Evolutionary conservation across 1,139 yeast genomes (phyloP).

Genomic region (Lodderomyces parapsilosis): DNA sequence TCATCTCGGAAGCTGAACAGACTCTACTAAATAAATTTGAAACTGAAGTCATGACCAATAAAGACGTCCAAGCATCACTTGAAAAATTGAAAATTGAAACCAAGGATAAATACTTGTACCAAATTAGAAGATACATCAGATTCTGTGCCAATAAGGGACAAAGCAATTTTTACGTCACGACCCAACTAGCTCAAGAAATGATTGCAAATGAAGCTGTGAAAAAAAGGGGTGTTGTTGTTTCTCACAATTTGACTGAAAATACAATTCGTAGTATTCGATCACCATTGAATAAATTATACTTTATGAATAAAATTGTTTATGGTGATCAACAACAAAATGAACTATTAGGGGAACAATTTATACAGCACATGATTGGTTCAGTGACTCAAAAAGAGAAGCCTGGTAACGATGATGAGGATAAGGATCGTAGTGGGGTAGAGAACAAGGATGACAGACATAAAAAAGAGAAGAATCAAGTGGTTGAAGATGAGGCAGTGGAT

Average conservation of each 20-base stretch:
- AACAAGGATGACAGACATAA: background rate
- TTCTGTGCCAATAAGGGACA: conserved; percentile 14
- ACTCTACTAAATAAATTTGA: conserved; percentile 12
- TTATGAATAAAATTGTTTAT: conserved; percentile 14
- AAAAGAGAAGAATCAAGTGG: background rate
- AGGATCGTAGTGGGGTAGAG: background rate
- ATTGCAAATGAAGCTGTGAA: conserved; percentile 8
- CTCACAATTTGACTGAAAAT: conserved; percentile 12
- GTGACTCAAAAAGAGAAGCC: conserved; percentile 1
- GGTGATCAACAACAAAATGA: conserved; percentile 9
- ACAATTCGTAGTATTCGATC: conserved; percentile 13
- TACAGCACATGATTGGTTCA: conserved; percentile 9
- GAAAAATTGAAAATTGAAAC: conserved; percentile 10
- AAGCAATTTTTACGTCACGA: conserved; percentile 12
- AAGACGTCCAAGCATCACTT: conserved; percentile 8
- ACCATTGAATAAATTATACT: conserved; percentile 11
- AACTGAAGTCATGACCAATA: conserved; percentile 10
- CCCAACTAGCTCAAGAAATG: conserved; percentile 10
- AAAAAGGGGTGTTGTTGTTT: conserved; percentile 9
- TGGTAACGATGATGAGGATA: background rate
- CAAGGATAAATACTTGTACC: conserved; percentile 12
- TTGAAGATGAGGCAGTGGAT: background rate
- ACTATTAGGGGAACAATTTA: conserved; percentile 11
- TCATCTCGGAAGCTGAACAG: conserved; percentile 2
- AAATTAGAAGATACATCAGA: conserved; percentile 11